Percentiles rank a stretch among this genome's conserved stretches.
These are phyloP conservation scores for Aspergillus cejpii DNA, from an alignment of 2,329 filamentous ascomycete species.

Conservation along the genomic window DNA sequence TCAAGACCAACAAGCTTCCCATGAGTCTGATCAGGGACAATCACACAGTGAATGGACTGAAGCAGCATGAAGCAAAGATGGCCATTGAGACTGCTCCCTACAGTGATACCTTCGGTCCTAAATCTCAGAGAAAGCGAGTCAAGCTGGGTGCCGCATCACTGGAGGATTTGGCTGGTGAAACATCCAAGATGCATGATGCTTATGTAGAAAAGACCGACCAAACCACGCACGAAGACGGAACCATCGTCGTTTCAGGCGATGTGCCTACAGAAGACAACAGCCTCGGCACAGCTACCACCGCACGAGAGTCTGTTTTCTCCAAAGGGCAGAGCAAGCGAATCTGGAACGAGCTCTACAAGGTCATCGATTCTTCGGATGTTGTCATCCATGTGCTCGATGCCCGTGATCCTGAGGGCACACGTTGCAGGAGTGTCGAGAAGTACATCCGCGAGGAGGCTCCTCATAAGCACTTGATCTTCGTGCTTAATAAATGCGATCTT, in stretches of 20 bases:
- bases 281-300: slow-evolving; percentile 46
- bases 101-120: slow-evolving; percentile 83
- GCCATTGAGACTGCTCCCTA: slow-evolving; percentile 83
- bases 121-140: slow-evolving; percentile 84
- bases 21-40: slow-evolving; percentile 87
- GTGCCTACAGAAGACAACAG: slow-evolving; percentile 43
- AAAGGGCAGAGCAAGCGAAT: slow-evolving; percentile 95
- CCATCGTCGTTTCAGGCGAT: slow-evolving; percentile 52
- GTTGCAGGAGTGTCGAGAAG: slow-evolving; percentile 85
- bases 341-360: slow-evolving; percentile 95
- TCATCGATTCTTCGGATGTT: slow-evolving; percentile 92
- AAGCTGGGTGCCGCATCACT: slow-evolving; percentile 81
- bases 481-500: slow-evolving; percentile 86
- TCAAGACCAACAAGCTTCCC: slow-evolving; percentile 94
- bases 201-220: slow-evolving; percentile 78
- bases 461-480: slow-evolving; percentile 89
- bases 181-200: slow-evolving; percentile 69
- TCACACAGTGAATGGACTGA: slow-evolving; percentile 70
- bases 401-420: slow-evolving; percentile 79
- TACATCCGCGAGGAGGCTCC: slow-evolving; percentile 89
- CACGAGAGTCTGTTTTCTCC: slow-evolving; percentile 80
- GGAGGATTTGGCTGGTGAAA: slow-evolving; percentile 71
- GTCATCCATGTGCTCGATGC: slow-evolving; percentile 92
- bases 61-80: slow-evolving; percentile 92
- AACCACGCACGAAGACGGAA: slow-evolving; percentile 67